Evolutionary conservation across 805 yeast species (phyloP).

Genomic region (Kregervanrija fluxuum): DNA sequence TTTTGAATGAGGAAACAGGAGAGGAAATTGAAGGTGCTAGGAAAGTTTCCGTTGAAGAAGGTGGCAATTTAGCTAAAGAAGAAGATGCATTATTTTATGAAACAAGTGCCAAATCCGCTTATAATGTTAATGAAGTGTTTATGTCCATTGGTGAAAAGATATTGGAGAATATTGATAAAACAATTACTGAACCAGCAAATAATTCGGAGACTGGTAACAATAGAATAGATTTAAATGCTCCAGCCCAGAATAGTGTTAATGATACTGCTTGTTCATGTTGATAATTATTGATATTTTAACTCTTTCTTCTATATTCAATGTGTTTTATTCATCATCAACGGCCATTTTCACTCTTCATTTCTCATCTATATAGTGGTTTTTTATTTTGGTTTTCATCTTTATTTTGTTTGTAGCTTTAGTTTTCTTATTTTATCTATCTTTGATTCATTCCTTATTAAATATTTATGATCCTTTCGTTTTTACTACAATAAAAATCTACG

Average conservation of each 20-base stretch:
- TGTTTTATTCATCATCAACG: too few relatives aligned
- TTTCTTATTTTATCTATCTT: too few relatives aligned
- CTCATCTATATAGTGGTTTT: not conserved
- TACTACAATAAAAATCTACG: too few relatives aligned
- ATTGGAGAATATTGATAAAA: slow-evolving; percentile 36
- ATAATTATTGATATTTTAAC: not conserved
- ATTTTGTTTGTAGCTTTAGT: too few relatives aligned
- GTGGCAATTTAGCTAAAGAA: slow-evolving; percentile 79
- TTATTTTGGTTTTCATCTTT: not conserved
- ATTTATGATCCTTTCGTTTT: too few relatives aligned
- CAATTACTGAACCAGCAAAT: slow-evolving; percentile 1
- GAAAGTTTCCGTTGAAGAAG: slow-evolving; percentile 82
- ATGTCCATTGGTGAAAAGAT: slow-evolving; percentile 83
- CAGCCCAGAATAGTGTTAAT: slow-evolving; percentile 12
- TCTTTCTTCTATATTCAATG: too few relatives aligned
- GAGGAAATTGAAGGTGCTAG: slow-evolving; percentile 48
- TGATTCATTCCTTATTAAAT: too few relatives aligned
- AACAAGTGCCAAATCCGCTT: slow-evolving; percentile 87
- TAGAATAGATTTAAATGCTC: slow-evolving; percentile 33
- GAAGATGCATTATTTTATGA: slow-evolving; percentile 88
- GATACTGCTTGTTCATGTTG: slow-evolving; percentile 30
- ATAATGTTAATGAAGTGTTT: slow-evolving; percentile 86
- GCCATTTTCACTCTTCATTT: not conserved
- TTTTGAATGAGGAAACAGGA: slow-evolving; percentile 42
- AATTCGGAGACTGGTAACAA: slow-evolving; percentile 5